Base-by-base conservation (phyloP, 306 rosid genomes). In the Cucurbita argyrosperma region DNA sequence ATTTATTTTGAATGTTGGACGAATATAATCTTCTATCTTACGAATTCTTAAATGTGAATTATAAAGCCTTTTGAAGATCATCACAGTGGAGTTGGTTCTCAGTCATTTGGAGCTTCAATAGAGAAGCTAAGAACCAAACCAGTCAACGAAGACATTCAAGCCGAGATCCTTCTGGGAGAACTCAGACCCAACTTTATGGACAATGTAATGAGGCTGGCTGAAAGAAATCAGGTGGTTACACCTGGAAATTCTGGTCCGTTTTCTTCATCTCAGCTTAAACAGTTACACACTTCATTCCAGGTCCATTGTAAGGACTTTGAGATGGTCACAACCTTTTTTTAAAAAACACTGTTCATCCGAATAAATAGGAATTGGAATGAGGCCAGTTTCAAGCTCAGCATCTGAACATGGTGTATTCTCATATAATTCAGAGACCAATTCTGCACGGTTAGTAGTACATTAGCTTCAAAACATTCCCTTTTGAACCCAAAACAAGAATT, bases 51-150 rank as follows among this genome's bases (percentile, higher is more conserved):
- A 78, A 63, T 71, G 82, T 55, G 40, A 76, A 80, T 78, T 78
- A 58, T 71, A 81, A 80, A 90, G 97, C 77, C 78, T 79, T 74
- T 79, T 74, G 87, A 90, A 83, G 92, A 85, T 69, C 79, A 78
- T 72, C 80, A 62, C 13, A 75, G 83, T 56, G 84, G 88, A 65
- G 78, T 47, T 61, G 85, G 88, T 71, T 67, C 82, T 50, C 85
- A 76, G 74, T 76, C 82, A 16, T 68, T 70, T 15, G 76, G 52
- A 38, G 13, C 74, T 73, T 53, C 89, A 19, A 3, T 42, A 18
- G 96, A 91, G 81, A 84, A 71, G 87, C 77, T 0, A 30, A 47
- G 82, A 65, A 7, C 42, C 43, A 56, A 49, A 80, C 38, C 39
- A 57, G 56, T 72, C 59, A 77, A 82, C 62, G 80, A 67, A 68